Evolutionary conservation across 345 rosid species (phyloP).

Genomic region (Turritis glabra): DNA sequence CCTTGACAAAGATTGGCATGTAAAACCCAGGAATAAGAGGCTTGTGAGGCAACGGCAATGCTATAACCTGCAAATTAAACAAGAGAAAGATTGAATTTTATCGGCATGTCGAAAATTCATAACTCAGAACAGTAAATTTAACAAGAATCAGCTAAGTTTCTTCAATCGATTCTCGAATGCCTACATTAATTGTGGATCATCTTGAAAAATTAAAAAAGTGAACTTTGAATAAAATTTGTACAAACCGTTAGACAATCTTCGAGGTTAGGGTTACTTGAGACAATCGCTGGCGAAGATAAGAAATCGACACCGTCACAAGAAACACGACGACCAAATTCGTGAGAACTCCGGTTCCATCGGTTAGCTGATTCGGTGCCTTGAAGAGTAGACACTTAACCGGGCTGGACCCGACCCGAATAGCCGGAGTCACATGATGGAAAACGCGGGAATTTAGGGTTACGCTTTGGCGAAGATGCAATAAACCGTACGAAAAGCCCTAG

Average conservation of each 20-base stretch:
- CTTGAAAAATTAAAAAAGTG: neutral
- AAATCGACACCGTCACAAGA: conserved; percentile 54
- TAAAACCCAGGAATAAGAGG: conserved; percentile 91
- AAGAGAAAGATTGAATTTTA: no score
- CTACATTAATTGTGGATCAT: no score
- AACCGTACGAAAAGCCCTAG: no score
- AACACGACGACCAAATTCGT: conserved; percentile 42
- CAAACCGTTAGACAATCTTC: conserved; percentile 78
- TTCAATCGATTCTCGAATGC: no score
- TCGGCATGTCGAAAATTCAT: no score
- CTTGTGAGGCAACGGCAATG: conserved; percentile 79
- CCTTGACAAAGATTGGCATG: conserved; percentile 96
- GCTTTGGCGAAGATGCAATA: no score
- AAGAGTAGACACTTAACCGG: conserved; percentile 33
- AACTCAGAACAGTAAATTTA: no score
- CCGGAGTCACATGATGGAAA: no score
- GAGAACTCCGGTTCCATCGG: conserved; percentile 38
- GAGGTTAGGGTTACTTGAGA: conserved; percentile 56
- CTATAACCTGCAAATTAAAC: conserved; percentile 84
- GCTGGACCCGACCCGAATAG: conserved; percentile 35
- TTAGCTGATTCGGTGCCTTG: conserved; percentile 46
- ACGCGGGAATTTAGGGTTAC: no score
- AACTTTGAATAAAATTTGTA: neutral
- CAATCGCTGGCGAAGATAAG: conserved; percentile 62
- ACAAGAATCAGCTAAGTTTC: no score